phyloP scores from a whole-genome alignment of 768 basidiomycete genomes.

The Xerocomus spinulosus region DNA sequence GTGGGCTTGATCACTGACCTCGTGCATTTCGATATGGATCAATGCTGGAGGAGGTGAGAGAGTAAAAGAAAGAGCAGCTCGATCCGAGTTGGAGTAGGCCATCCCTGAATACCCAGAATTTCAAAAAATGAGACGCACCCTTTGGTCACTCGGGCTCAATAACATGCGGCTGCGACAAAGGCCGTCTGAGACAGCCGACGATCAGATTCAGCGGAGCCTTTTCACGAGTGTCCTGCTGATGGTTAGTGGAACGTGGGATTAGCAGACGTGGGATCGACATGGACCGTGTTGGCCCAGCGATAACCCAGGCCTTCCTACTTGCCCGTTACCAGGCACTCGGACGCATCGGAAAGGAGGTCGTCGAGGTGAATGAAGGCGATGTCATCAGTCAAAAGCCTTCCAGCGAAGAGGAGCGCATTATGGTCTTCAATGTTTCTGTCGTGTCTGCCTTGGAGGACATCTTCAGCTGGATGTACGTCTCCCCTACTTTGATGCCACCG shows the following conservation, averaged over 20 bases:
- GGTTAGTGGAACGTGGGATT: too few relatives aligned
- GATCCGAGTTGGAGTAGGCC: background rate
- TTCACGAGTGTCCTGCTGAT: too few relatives aligned
- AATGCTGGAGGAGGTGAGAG: background rate
- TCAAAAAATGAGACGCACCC: background rate
- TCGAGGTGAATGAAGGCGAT: conserved; percentile 6
- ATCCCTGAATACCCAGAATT: background rate
- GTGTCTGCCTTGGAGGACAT: conserved; percentile 15
- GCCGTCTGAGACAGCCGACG: background rate
- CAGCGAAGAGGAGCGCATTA: conserved; percentile 13
- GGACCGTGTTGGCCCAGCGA: background rate
- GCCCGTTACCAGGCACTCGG: conserved; percentile 4
- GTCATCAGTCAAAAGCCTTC: conserved; percentile 12
- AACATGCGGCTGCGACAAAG: background rate
- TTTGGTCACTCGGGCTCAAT: background rate
- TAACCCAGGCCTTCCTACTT: background rate
- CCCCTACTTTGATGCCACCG: too few relatives aligned
- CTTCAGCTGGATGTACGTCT: conserved; percentile 15
- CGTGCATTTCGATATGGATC: background rate
- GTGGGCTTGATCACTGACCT: background rate
- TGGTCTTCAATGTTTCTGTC: conserved; percentile 4
- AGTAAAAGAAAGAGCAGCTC: background rate
- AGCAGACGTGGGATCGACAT: too few relatives aligned
- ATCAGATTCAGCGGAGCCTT: background rate
- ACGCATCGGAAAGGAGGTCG: background rate